These are phyloP conservation scores for Macrophomina phaseolina DNA, from an alignment of 2,329 filamentous ascomycete species.

Conservation along the genomic window DNA sequence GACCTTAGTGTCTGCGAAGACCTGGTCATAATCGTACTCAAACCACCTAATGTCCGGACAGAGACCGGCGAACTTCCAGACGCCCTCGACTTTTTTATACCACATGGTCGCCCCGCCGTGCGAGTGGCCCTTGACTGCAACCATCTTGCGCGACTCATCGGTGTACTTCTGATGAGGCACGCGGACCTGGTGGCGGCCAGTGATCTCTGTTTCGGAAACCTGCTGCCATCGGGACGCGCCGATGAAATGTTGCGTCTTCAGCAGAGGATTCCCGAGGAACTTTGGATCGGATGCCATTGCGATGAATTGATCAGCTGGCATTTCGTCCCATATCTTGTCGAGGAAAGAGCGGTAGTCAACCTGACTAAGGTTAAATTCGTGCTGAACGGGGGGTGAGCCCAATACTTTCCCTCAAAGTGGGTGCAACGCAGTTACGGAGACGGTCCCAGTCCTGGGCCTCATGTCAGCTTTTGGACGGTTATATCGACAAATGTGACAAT, in stretches of 20 bases:
- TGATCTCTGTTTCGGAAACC: conserved; percentile 54
- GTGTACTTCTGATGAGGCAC: conserved; percentile 64
- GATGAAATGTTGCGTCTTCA: conserved; percentile 64
- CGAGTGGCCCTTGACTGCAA: conserved; percentile 60
- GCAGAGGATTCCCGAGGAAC: conserved; percentile 59
- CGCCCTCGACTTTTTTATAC: conserved; percentile 62
- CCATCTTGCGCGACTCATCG: conserved; percentile 52
- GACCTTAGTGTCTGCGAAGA: conserved; percentile 45
- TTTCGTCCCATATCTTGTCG: conserved; percentile 61
- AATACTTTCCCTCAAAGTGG: conserved; percentile 53
- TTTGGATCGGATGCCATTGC: conserved; percentile 55
- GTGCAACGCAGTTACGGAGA: conserved; percentile 66
- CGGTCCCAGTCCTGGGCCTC: conserved; percentile 62
- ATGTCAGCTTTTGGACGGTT: neutral
- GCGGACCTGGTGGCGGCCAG: conserved; percentile 62
- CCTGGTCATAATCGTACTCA: conserved; percentile 62
- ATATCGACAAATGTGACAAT: neutral
- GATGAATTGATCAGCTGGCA: conserved; percentile 61
- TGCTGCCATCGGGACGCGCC: conserved; percentile 60
- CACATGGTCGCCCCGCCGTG: conserved; percentile 60
- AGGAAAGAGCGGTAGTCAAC: conserved; percentile 71
- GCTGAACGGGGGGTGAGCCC: neutral
- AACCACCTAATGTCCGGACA: conserved; percentile 60
- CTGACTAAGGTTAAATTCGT: conserved; percentile 40
- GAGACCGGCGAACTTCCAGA: conserved; percentile 64